phyloP scores from a whole-genome alignment of 257 asterid species.

The Solanum dulcamara region DNA sequence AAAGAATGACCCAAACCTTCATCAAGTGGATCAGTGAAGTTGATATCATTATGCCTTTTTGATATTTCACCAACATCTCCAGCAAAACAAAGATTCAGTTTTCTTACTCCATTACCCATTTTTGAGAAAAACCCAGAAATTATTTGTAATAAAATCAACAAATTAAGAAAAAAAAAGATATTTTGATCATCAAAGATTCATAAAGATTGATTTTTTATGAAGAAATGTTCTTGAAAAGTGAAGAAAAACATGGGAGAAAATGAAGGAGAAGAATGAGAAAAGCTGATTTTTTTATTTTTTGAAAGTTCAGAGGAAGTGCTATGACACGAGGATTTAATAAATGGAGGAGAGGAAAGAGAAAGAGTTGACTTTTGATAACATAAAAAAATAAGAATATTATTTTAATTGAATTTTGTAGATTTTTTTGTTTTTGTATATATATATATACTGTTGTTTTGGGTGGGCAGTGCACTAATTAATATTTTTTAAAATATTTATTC shows the following conservation, averaged over 20 bases:
- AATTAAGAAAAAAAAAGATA: not conserved
- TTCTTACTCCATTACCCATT: conserved; percentile 76
- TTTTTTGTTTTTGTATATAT: not conserved
- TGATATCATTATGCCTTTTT: conserved; percentile 44
- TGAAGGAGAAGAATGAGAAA: not conserved
- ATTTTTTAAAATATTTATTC: not conserved
- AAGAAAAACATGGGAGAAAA: too few relatives aligned
- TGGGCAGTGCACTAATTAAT: not conserved
- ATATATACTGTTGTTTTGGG: not conserved
- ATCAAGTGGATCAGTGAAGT: conserved; percentile 46
- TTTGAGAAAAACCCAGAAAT: not conserved
- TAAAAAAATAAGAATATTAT: not conserved
- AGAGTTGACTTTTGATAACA: conserved; percentile 44
- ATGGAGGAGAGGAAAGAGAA: conserved; percentile 13
- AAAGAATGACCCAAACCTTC: conserved; percentile 95
- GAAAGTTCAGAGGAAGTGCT: not conserved
- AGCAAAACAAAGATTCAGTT: conserved; percentile 53
- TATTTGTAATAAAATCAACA: not conserved
- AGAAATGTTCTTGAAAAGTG: not conserved
- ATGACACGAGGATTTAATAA: not conserved
- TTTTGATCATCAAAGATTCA: not conserved
- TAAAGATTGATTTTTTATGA: not conserved
- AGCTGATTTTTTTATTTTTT: not conserved
- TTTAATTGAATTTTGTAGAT: not conserved
- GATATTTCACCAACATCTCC: conserved; percentile 83